phyloP scores from a whole-genome alignment of 1,139 yeast genomes.

The Dujonia santamariae region DNA sequence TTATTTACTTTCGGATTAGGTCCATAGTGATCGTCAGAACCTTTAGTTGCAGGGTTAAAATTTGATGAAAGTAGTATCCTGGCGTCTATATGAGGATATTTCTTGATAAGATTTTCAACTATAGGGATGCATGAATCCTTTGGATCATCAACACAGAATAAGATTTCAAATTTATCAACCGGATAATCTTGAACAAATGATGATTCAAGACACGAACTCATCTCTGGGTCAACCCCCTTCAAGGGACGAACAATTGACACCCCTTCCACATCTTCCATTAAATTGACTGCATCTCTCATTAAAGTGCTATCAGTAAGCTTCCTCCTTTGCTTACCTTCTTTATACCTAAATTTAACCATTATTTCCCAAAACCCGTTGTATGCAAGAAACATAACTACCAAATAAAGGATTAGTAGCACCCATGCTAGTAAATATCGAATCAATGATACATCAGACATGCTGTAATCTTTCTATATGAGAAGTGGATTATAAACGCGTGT shows the following conservation, averaged over 20 bases:
- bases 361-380: conserved; percentile 48
- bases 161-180: conserved; percentile 53
- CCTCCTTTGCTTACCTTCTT: conserved; percentile 13
- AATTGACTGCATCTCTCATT: conserved; percentile 6
- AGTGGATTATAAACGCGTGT: no score
- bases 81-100: conserved; percentile 60
- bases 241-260: conserved; percentile 82
- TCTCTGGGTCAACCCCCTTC: conserved; percentile 79
- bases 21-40: conserved; percentile 53
- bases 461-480: no score
- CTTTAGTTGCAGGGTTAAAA: conserved; percentile 21
- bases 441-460: conserved; percentile 3
- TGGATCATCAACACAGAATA: conserved; percentile 70
- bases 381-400: conserved; percentile 42
- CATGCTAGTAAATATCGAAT: conserved; percentile 6
- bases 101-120: conserved; percentile 45
- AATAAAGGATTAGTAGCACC: conserved; percentile 39
- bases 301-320: conserved; percentile 7
- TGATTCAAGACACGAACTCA: conserved; percentile 64
- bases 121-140: conserved; percentile 66
- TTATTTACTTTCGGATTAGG: conserved; percentile 91
- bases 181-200: conserved; percentile 73
- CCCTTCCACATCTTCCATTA: conserved; percentile 42
- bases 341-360: conserved; percentile 31
- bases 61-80: conserved; percentile 49